A percentile compares a stretch with the other conserved stretches of the same genome.
phyloP scores from a whole-genome alignment of 2,329 filamentous ascomycete species.

The Monosporascus sp. region DNA sequence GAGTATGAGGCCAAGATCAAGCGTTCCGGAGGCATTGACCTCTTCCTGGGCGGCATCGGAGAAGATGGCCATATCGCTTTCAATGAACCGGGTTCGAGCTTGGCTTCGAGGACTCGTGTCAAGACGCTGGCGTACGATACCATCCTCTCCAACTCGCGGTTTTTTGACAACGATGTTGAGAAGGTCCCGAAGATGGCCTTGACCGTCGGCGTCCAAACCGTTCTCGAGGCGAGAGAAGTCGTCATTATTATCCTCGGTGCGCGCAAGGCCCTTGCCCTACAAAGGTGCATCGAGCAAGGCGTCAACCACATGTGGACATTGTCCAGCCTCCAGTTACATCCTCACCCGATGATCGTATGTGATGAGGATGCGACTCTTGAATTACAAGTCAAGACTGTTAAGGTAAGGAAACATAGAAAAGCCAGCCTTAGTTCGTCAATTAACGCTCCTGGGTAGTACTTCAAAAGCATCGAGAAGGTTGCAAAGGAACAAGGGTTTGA shows the following conservation, averaged over 20 bases:
- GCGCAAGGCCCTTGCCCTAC: conserved; percentile 73
- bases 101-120: conserved; percentile 72
- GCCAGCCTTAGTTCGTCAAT: neutral
- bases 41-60: conserved; percentile 80
- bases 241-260: conserved; percentile 77
- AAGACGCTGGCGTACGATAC: conserved; percentile 87
- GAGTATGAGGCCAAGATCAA: conserved; percentile 76
- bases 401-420: conserved; percentile 30
- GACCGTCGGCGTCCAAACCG: conserved; percentile 79
- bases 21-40: conserved; percentile 70
- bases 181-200: conserved; percentile 77
- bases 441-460: conserved; percentile 45
- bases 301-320: conserved; percentile 91
- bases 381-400: conserved; percentile 68
- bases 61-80: conserved; percentile 86
- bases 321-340: conserved; percentile 73
- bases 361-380: conserved; percentile 75
- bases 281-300: conserved; percentile 74
- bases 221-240: conserved; percentile 75
- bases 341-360: conserved; percentile 74
- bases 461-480: conserved; percentile 65
- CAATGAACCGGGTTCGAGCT: conserved; percentile 79
- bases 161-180: conserved; percentile 69
- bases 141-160: conserved; percentile 77
- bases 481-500: conserved; percentile 52